Percentiles rank a stretch among this genome's conserved stretches.
These are phyloP conservation scores for Ceratobasidium sp. DNA, from an alignment of 1,284 basidiomycete genomes.

Conservation along the genomic window DNA sequence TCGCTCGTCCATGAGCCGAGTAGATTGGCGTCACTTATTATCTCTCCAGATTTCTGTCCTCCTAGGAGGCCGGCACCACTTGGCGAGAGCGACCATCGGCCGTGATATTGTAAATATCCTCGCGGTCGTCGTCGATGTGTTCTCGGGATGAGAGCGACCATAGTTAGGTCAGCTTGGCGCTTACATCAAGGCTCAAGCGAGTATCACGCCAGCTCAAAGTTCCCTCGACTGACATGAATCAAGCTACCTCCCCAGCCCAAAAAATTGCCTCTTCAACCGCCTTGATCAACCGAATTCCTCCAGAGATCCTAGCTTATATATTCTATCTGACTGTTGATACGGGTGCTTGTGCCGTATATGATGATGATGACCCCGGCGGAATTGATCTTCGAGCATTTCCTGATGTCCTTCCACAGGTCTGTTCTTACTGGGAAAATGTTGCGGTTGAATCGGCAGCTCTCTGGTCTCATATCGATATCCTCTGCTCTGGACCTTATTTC, in stretches of 20 bases:
- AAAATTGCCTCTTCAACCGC: no score
- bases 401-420: not conserved
- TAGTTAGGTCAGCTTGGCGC: conserved; percentile 37
- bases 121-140: conserved; percentile 48
- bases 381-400: not conserved
- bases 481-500: not conserved
- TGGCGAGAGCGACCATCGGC: conserved; percentile 39
- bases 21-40: no score
- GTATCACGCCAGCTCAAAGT: not conserved
- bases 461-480: conserved; percentile 27
- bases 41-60: no score
- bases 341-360: not conserved
- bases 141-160: conserved; percentile 4
- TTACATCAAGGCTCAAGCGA: not conserved
- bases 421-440: conserved; percentile 16
- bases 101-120: conserved; percentile 41
- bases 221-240: no score
- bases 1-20: no score
- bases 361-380: not conserved
- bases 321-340: not conserved
- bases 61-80: conserved; percentile 49
- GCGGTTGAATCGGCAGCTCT: not conserved
- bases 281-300: not conserved
- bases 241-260: no score
- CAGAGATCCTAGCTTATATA: conserved; percentile 12